phyloP scores from a whole-genome alignment of 257 asterid genomes.

The Forsythia viridissima region DNA sequence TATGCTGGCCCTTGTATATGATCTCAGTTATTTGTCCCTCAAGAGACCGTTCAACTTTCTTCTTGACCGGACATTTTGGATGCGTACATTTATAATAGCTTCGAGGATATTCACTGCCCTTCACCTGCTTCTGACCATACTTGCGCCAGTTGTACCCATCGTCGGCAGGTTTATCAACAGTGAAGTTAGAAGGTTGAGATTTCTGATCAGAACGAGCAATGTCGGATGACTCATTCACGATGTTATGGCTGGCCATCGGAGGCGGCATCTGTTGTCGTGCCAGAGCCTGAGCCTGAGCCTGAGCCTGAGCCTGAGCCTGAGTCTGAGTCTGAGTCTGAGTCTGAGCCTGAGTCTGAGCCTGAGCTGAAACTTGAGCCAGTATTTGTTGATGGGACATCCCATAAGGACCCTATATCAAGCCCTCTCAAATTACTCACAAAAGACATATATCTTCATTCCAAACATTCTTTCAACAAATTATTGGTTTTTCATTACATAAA shows the following conservation, averaged over 20 bases:
- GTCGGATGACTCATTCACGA: conserved; percentile 17
- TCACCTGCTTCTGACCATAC: conserved; percentile 74
- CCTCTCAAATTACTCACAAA: background rate
- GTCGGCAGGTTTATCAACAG: conserved; percentile 43
- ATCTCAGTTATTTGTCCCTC: conserved; percentile 74
- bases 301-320: conserved; percentile 32
- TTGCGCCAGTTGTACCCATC: conserved; percentile 76
- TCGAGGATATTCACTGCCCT: conserved; percentile 69
- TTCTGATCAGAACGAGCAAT: conserved; percentile 27
- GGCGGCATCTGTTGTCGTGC: conserved; percentile 27
- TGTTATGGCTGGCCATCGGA: conserved; percentile 6
- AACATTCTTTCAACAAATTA: background rate
- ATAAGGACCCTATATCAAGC: conserved; percentile 40
- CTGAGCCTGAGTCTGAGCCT: conserved; percentile 34
- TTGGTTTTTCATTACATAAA: background rate
- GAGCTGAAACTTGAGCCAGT: conserved; percentile 50
- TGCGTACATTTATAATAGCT: conserved; percentile 56
- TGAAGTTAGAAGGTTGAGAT: conserved; percentile 25
- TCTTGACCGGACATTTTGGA: conserved; percentile 43
- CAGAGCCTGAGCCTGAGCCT: conserved; percentile 36
- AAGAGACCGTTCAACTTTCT: conserved; percentile 59
- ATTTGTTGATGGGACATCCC: conserved; percentile 59
- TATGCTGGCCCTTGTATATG: conserved; percentile 53
- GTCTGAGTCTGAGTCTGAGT: conserved; percentile 54
- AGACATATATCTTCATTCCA: background rate